Conservation (phyloP, 1,284 basidiomycete species). For the Tausonia pullulans region DNA sequence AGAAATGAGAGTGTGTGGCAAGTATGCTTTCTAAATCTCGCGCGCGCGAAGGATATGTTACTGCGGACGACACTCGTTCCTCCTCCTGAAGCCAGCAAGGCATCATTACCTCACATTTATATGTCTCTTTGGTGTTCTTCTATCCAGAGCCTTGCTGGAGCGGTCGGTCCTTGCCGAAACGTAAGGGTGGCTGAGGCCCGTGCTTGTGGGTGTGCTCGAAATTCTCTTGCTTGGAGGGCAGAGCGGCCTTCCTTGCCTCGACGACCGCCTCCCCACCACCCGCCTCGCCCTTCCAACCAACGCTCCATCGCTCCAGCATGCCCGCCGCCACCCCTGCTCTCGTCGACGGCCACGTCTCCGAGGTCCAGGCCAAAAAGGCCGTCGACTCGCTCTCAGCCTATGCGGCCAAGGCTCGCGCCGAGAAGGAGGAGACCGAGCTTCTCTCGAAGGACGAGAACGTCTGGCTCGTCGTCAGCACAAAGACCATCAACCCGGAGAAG, state of each 20-base stretch:
- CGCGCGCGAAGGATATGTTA: too few species aligned
- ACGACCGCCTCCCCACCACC: not conserved
- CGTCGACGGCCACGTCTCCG: conserved; percentile 44
- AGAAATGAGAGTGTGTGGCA: too few species aligned
- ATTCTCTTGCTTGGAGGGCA: too few species aligned
- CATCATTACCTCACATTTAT: too few species aligned
- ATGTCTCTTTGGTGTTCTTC: too few species aligned
- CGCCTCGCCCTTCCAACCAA: not conserved
- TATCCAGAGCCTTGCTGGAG: too few species aligned
- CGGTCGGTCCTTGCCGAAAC: too few species aligned
- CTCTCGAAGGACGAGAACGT: conserved; percentile 68
- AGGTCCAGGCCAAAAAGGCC: conserved; percentile 63
- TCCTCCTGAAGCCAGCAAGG: too few species aligned
- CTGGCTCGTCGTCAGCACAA: conserved; percentile 75
- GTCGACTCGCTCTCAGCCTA: conserved; percentile 62
- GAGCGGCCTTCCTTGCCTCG: not conserved
- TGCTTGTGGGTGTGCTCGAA: too few species aligned
- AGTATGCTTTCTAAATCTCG: too few species aligned
- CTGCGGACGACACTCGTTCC: too few species aligned
- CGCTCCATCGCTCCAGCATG: not conserved
- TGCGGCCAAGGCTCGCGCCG: conserved; percentile 49
- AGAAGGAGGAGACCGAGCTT: conserved; percentile 63
- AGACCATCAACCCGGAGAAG: conserved; percentile 60
- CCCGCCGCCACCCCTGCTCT: not conserved
- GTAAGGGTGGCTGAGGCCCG: too few species aligned